phyloP scores from a whole-genome alignment of 2,329 filamentous ascomycete genomes.

The Coniochaeta sp. region DNA sequence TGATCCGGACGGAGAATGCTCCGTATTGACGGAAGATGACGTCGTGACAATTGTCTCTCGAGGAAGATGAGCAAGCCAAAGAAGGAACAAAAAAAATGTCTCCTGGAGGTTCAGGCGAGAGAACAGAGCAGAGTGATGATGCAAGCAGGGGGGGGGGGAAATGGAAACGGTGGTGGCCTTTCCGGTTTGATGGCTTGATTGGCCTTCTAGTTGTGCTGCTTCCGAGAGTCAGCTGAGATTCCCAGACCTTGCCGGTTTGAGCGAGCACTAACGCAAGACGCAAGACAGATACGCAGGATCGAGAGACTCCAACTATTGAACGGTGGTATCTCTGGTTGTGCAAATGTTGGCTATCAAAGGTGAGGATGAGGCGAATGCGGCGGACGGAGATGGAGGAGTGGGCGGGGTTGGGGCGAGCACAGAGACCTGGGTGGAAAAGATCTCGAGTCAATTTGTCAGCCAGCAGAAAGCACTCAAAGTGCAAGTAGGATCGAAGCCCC shows the following conservation, averaged over 20 bases:
- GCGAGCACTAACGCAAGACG: neutral
- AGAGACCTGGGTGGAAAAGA: neutral
- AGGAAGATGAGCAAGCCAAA: conserved; percentile 4
- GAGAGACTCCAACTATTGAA: neutral
- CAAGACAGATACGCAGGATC: neutral
- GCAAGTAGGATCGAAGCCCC: neutral
- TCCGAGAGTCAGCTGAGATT: neutral
- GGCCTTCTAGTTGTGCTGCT: neutral
- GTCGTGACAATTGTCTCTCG: neutral
- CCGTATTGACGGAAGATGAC: neutral
- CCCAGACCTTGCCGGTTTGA: neutral
- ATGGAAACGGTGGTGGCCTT: neutral
- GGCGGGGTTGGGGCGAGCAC: neutral
- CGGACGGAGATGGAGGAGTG: neutral
- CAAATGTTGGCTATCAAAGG: neutral
- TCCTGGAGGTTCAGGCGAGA: conserved; percentile 1
- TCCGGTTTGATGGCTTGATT: neutral
- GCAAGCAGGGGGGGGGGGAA: neutral
- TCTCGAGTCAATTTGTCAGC: neutral
- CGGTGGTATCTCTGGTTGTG: neutral
- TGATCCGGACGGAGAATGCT: neutral
- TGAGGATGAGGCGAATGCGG: neutral
- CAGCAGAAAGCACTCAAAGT: too few species aligned
- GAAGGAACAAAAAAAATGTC: conserved; percentile 8
- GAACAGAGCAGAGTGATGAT: neutral